Evolutionary conservation across 306 rosid genomes (phyloP).

Genomic region (Luffa acutangula): DNA sequence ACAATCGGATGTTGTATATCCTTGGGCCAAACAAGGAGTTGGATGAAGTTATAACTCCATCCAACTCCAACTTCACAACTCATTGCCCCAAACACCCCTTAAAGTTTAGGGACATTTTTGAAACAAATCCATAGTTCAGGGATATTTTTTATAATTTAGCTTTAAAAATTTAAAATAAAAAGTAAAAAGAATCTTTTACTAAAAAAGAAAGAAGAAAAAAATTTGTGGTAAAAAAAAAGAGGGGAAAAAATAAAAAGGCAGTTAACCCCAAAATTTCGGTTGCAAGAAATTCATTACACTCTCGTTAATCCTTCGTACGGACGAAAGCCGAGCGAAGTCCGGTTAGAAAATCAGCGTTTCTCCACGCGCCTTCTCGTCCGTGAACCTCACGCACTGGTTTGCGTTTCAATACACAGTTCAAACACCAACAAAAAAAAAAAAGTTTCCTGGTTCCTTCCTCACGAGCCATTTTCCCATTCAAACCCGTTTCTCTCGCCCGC

Average conservation of each 20-base stretch:
- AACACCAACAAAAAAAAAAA: neutral
- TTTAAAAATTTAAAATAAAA: neutral
- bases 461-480: neutral
- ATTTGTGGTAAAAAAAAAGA: neutral
- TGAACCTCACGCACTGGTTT: neutral
- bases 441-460: neutral
- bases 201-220: neutral
- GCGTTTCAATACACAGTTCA: neutral
- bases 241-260: neutral
- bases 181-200: neutral
- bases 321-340: neutral
- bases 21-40: no score
- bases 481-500: slow-evolving; percentile 5
- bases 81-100: no score
- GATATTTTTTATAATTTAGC: no score
- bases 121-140: no score
- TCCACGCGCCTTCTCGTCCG: neutral
- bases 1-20: no score
- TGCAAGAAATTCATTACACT: neutral
- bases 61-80: no score
- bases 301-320: neutral
- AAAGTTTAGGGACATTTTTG: no score
- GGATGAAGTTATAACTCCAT: no score
- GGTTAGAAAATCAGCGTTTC: neutral
- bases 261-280: neutral